These are phyloP conservation scores for Bipolaris sorokiniana DNA, from an alignment of 2,329 filamentous ascomycete genomes.

Conservation along the genomic window DNA sequence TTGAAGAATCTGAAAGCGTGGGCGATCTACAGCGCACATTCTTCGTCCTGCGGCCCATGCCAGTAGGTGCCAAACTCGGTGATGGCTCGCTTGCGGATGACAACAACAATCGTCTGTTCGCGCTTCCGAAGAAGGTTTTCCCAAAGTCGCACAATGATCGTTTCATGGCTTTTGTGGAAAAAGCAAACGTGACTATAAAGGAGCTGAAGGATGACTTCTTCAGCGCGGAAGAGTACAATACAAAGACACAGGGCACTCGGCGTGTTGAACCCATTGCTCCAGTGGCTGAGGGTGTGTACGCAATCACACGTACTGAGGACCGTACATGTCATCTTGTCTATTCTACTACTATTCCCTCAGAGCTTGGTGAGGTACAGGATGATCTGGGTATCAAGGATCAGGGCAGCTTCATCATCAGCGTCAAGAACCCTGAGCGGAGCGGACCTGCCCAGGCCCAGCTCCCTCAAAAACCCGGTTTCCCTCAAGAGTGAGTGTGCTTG, in stretches of 20 bases:
- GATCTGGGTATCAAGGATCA: slow-evolving; percentile 73
- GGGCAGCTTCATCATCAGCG: slow-evolving; percentile 78
- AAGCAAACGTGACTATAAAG: slow-evolving; percentile 67
- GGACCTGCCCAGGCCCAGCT: slow-evolving; percentile 69
- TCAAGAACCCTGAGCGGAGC: slow-evolving; percentile 77
- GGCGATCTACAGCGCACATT: slow-evolving; percentile 78
- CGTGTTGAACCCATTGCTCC: slow-evolving; percentile 73
- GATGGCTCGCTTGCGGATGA: slow-evolving; percentile 63
- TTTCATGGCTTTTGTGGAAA: slow-evolving; percentile 85
- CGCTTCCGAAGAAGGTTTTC: slow-evolving; percentile 83
- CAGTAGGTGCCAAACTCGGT: slow-evolving; percentile 70
- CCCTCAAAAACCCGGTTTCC: slow-evolving; percentile 70
- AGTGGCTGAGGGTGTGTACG: slow-evolving; percentile 85
- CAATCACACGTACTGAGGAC: slow-evolving; percentile 71
- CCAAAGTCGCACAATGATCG: slow-evolving; percentile 71
- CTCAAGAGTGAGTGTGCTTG: slow-evolving; percentile 64
- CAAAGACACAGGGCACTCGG: slow-evolving; percentile 74
- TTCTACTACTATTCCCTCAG: slow-evolving; percentile 73
- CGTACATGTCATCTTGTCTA: slow-evolving; percentile 80
- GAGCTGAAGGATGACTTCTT: slow-evolving; percentile 77
- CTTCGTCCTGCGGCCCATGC: slow-evolving; percentile 78
- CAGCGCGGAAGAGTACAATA: slow-evolving; percentile 70
- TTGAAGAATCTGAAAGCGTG: slow-evolving; percentile 71
- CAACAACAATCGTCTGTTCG: slow-evolving; percentile 72
- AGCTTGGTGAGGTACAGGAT: slow-evolving; percentile 73